These are phyloP conservation scores for Cytospora leucostoma DNA, from an alignment of 2,329 filamentous ascomycete species.

Conservation along the genomic window DNA sequence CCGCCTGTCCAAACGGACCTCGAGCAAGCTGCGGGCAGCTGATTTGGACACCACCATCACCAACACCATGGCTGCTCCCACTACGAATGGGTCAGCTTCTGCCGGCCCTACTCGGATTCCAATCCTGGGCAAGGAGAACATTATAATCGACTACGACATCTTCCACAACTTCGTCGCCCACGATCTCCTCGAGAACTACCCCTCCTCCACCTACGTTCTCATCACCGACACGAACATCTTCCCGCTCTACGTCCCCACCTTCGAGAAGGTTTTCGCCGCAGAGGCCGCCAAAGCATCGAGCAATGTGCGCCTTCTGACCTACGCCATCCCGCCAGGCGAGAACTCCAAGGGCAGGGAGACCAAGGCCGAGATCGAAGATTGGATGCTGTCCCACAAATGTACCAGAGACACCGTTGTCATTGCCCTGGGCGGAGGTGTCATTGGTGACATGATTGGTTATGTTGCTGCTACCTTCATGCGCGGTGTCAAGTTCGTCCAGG, in stretches of 20 bases:
- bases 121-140: slow-evolving; percentile 86
- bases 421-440: slow-evolving; percentile 92
- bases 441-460: slow-evolving; percentile 97
- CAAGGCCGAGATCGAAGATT: slow-evolving; percentile 95
- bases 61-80: slow-evolving; percentile 29
- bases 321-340: slow-evolving; percentile 87
- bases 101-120: slow-evolving; percentile 62
- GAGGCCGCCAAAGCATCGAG: slow-evolving; percentile 35
- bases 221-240: slow-evolving; percentile 95
- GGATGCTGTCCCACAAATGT: slow-evolving; percentile 90
- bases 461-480: slow-evolving; percentile 99
- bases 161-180: slow-evolving; percentile 80
- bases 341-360: slow-evolving; percentile 90
- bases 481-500: slow-evolving; percentile 92
- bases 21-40: slow-evolving; percentile 25
- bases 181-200: slow-evolving; percentile 76
- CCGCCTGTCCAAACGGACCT: slow-evolving; percentile 12
- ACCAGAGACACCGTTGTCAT: slow-evolving; percentile 94
- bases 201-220: slow-evolving; percentile 90
- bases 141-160: slow-evolving; percentile 87
- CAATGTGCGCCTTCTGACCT: slow-evolving; percentile 73
- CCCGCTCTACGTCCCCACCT: slow-evolving; percentile 76
- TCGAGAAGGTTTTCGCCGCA: slow-evolving; percentile 65
- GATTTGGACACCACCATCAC: not conserved
- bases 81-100: slow-evolving; percentile 26